Conservation (phyloP, 2,329 filamentous ascomycete genomes). For the Penicillium digitatum region DNA sequence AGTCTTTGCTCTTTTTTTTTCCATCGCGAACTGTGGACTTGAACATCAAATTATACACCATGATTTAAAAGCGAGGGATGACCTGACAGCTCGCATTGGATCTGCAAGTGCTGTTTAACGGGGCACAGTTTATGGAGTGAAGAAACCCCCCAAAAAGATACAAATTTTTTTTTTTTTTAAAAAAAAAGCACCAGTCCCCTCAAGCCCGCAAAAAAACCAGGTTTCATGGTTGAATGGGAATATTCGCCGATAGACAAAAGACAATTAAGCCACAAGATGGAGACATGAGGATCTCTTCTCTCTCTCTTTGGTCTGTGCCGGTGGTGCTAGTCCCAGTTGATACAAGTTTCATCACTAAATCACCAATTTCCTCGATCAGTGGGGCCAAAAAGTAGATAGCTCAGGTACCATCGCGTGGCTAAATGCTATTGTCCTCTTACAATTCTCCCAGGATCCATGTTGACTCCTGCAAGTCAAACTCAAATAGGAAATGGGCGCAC, state of each 20-base stretch:
- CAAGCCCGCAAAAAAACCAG: not conserved
- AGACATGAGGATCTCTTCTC: not conserved
- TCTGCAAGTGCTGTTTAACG: not conserved
- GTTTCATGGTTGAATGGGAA: not conserved
- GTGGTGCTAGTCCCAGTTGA: slow-evolving; percentile 12
- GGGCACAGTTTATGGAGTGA: too few relatives aligned
- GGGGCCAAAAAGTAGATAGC: slow-evolving; percentile 12
- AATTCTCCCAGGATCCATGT: slow-evolving; percentile 1
- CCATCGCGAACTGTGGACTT: not conserved
- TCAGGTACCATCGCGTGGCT: slow-evolving; percentile 16
- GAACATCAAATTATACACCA: not conserved
- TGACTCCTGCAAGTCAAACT: slow-evolving; percentile 11
- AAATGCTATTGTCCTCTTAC: not conserved
- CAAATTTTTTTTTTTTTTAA: too few relatives aligned
- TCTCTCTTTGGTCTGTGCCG: slow-evolving; percentile 10
- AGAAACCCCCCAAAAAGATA: not conserved
- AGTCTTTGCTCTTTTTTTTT: not conserved
- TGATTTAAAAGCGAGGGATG: not conserved
- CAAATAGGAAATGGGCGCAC: slow-evolving; percentile 1
- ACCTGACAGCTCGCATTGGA: not conserved
- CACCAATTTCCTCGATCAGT: slow-evolving; percentile 19
- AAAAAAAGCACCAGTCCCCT: not conserved
- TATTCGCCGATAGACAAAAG: slow-evolving; percentile 7
- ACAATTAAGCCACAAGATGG: slow-evolving; percentile 3
- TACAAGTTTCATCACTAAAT: slow-evolving; percentile 18